Base-by-base conservation (phyloP, 768 basidiomycete genomes). In the Dacryopinax primogenitus region DNA sequence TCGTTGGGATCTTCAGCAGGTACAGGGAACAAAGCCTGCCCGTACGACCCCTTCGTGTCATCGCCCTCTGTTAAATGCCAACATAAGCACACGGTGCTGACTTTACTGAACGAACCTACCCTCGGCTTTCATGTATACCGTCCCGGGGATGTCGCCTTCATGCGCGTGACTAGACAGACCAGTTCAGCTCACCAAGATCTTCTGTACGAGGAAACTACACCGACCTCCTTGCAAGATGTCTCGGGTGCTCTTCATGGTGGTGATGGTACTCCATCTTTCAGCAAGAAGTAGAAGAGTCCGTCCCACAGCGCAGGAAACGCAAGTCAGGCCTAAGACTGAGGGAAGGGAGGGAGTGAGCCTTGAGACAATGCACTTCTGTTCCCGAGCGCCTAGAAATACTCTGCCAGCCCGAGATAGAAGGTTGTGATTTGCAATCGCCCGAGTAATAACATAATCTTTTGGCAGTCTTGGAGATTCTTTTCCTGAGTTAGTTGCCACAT, bases 1-100 rank as follows among this genome's bases (percentile, higher is more conserved):
- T 65, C 64, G 33, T 65, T 65, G 18, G 64, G 64, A 39, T 65
- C 64, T 30, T 65, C 64, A 7, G 64, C 47, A 0, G 64, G 64
- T 15, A 65, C 64, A 18, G 64, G 64, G 64, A 47, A 65, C n/a
- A 65, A 58, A 15, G 64, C 64, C 51, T 65, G 64, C 3, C 64
- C 64, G 21, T 61, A 61, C 4, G 51, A 58, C 26, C 51, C 51
- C 30, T 58, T 58, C 51, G 51, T 62, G 30, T 65, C 64, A 21
- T 65, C 64, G 13, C 64, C 64, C 64, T 65, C 64, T 45, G 36
- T 26, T 6, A 47, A 21, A 12, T 7, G 23, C 13, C 11, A 9
- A 18, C 18, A 9, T 37, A 9, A 37, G 36, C 36, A 23, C 3
- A 23, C 16, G 41, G 18, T 44, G 41, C 18, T 37, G 11, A 37